phyloP scores from a whole-genome alignment of 2,329 filamentous ascomycete genomes.

The Monosporascus sp. region DNA sequence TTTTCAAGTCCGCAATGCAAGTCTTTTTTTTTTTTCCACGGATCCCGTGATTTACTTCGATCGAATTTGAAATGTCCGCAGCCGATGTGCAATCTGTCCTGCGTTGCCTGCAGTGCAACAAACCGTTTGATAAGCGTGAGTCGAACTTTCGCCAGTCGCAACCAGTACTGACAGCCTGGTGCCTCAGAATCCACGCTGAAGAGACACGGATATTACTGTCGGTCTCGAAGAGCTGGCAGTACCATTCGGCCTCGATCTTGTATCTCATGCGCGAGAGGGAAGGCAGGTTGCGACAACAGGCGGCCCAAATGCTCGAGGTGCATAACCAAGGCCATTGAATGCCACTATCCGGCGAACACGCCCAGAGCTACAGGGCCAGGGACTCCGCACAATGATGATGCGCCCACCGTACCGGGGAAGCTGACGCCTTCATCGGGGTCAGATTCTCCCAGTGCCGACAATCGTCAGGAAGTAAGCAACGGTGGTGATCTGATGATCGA shows the following conservation, averaged over 20 bases:
- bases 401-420: background rate
- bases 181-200: constrained; percentile 34
- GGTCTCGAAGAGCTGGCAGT: constrained; percentile 26
- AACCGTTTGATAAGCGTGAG: constrained; percentile 36
- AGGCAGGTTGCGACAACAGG: constrained; percentile 33
- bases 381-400: constrained; percentile 1
- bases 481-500: background rate
- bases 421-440: background rate
- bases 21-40: too few species aligned
- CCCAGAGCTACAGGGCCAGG: constrained; percentile 2
- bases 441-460: background rate
- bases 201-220: constrained; percentile 40
- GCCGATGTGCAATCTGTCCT: constrained; percentile 14
- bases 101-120: constrained; percentile 33
- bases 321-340: constrained; percentile 27
- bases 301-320: constrained; percentile 34
- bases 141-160: constrained; percentile 8
- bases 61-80: too few species aligned
- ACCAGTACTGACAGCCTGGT: constrained; percentile 10
- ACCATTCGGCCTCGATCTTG: constrained; percentile 29
- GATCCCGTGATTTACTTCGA: too few species aligned
- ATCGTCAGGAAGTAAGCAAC: background rate
- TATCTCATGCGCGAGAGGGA: constrained; percentile 29
- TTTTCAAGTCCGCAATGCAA: too few species aligned
- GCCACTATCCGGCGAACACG: constrained; percentile 27